Evolutionary conservation across 768 basidiomycete species (phyloP).

Genomic region (Kwoniella sp.): DNA sequence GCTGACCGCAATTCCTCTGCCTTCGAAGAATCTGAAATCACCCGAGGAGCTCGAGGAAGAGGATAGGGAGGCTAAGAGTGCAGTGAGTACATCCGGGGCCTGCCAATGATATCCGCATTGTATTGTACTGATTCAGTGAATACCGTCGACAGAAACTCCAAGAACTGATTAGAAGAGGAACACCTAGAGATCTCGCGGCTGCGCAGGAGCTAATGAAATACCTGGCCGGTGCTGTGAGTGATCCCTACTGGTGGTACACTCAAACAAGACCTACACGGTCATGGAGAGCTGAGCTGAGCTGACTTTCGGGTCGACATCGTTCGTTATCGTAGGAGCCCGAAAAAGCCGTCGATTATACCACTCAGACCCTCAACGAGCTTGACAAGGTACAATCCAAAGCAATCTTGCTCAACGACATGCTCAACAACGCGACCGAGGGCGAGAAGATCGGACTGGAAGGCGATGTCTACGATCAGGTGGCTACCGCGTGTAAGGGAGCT

Average conservation of each 20-base stretch:
- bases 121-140: background rate
- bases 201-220: constrained; percentile 98
- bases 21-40: constrained; percentile 76
- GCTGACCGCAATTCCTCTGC: background rate
- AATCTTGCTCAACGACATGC: constrained; percentile 92
- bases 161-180: constrained; percentile 92
- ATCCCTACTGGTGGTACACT: background rate
- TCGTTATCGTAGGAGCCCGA: constrained; percentile 73
- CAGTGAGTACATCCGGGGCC: constrained; percentile 57
- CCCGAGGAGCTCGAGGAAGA: constrained; percentile 96
- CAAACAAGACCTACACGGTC: too few relatives aligned
- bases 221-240: constrained; percentile 75
- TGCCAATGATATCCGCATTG: background rate
- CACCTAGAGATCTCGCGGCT: constrained; percentile 88
- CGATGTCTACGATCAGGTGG: constrained; percentile 96
- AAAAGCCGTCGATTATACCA: constrained; percentile 87
- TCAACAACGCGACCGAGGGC: constrained; percentile 84
- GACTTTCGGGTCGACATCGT: constrained; percentile 4
- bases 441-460: constrained; percentile 78
- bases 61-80: constrained; percentile 89
- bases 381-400: constrained; percentile 95
- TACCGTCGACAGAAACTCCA: constrained; percentile 71
- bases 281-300: background rate
- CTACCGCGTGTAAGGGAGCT: constrained; percentile 74
- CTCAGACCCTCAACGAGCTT: constrained; percentile 84